Base-by-base conservation (phyloP, 1,284 basidiomycete species). In the Heterobasidion occidentale region DNA sequence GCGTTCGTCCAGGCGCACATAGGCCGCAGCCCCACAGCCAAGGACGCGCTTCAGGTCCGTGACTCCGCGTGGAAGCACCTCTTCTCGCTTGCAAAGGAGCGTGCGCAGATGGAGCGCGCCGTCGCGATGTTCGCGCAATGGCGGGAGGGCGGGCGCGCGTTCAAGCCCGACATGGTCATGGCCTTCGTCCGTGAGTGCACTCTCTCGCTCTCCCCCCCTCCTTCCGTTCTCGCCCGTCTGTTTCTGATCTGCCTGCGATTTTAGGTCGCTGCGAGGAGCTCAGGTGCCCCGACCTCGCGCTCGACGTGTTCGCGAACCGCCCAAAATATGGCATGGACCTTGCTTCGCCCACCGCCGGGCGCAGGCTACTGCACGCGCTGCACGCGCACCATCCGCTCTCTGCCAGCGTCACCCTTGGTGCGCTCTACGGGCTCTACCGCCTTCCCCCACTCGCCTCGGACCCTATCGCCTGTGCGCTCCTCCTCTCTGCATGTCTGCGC, bases 181-280 rank as follows among this genome's bases (percentile, higher is more conserved):
- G 68, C 69, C 36, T 79, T 84, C 60, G 70, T 77, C 53, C 72
- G 82, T 84, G 62, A 63, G 82, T 80, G 17, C 47, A 20, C 46
- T 20, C 36, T 38, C 35, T 36, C 7, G 44, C 14, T 36, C 47
- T 36, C 51, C 15, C 11, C 36, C 33, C 36, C 38, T 42, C n/a
- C 38, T n/a, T 42, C 38, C 38, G 11, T 42, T 42, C 38, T n/a
- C 38, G 3, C n/a, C 36, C 12, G 4, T 19, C 11, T 19, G n/a
- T 15, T n/a, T n/a, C 34, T 9, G 27, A 33, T 9, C 34, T 11
- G 42, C 15, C 11, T n/a, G 14, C 58, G 17, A 56, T 17, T 48
- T 11, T 19, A 88, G 86, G 77, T 48, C 83, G 84, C 9, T 86
- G 83, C 54, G 72, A 76, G 56, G 75, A 83, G 60, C 74, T 86